Evolutionary conservation across 805 yeast species (phyloP).

Genomic region (Scheffersomyces coipomensis): DNA sequence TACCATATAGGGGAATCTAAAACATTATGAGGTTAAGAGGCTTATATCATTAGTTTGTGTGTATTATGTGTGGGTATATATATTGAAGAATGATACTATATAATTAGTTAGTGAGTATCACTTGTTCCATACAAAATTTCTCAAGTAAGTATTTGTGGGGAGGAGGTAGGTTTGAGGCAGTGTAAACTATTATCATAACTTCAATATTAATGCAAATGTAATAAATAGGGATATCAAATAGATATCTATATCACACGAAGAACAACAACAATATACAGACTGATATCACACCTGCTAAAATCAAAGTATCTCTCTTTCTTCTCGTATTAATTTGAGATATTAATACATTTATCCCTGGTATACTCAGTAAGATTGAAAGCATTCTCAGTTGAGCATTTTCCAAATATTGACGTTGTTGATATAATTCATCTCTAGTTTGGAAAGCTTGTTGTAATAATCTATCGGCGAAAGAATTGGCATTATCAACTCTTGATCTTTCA

Average conservation of each 20-base stretch:
- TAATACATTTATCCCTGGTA: slow-evolving; percentile 82
- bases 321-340: slow-evolving; percentile 82
- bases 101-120: too few relatives aligned
- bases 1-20: too few relatives aligned
- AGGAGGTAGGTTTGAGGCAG: too few relatives aligned
- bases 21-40: too few relatives aligned
- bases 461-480: slow-evolving; percentile 75
- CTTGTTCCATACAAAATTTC: too few relatives aligned
- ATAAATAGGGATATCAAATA: too few relatives aligned
- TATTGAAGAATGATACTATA: too few relatives aligned
- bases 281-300: slow-evolving; percentile 73
- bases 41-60: too few relatives aligned
- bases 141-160: too few relatives aligned
- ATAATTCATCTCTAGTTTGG: slow-evolving; percentile 83
- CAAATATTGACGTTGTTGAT: slow-evolving; percentile 66
- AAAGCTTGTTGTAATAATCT: slow-evolving; percentile 78
- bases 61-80: too few relatives aligned
- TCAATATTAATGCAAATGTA: too few relatives aligned
- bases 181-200: too few relatives aligned
- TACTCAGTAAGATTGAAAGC: slow-evolving; percentile 55
- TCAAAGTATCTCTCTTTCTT: slow-evolving; percentile 81
- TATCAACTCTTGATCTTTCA: slow-evolving; percentile 72
- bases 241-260: slow-evolving; percentile 26
- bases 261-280: slow-evolving; percentile 69
- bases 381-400: slow-evolving; percentile 63